Evolutionary conservation across 495 filamentous ascomycete genomes (phyloP), one percentile per base, ranked within the genome.

Genomic region (Acidomyces sp.): DNA sequence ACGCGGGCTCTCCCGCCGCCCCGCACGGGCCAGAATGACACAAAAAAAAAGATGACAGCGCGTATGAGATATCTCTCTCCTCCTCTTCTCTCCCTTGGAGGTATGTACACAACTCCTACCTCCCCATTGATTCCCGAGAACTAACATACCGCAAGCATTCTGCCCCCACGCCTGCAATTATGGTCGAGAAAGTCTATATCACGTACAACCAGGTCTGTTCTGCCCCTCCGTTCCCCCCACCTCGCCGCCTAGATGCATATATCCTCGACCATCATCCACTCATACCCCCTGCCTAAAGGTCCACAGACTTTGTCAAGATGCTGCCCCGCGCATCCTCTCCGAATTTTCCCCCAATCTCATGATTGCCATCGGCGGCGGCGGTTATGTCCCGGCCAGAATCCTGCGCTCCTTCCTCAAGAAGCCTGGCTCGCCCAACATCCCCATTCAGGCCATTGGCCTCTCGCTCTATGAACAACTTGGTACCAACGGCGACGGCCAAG

Each of bases 391-490:
- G 33, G 90, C 90, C 28, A 85, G 90, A 43, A 96, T 99, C 62
- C 77, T 99, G 41, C 82, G 88, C 34, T 96, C 90, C 9, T 99
- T 96, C 68, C 84, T 99, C 58, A 95, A 94, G 69, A 75, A 77
- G 55, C 70, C 82, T 37, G 83, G 80, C 45, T 74, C 71, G 49
- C 71, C 85, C 58, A 99, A 99, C 65, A 99, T 99, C 59, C 88
- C 90, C 43, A 99, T 99, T 62, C 90, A 99, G 71, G 90, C 90
- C 24, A 99, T 99, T 59, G 90, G 90, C 34, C 79, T 99, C 33
- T 94, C 86, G 18, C 78, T 99, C 37, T 99, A 99, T 67, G 90
- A 99, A 64, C 70, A 74, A 27, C 78, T 95, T 32, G 55, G 54
- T 39, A 60, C 67, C 19, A 70, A 71, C 13, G 31, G 20, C 31